Evolutionary conservation across 2,329 filamentous ascomycete species (phyloP), one percentile per base, ranked within the genome.

Genomic region (Sarocladium oryzae): DNA sequence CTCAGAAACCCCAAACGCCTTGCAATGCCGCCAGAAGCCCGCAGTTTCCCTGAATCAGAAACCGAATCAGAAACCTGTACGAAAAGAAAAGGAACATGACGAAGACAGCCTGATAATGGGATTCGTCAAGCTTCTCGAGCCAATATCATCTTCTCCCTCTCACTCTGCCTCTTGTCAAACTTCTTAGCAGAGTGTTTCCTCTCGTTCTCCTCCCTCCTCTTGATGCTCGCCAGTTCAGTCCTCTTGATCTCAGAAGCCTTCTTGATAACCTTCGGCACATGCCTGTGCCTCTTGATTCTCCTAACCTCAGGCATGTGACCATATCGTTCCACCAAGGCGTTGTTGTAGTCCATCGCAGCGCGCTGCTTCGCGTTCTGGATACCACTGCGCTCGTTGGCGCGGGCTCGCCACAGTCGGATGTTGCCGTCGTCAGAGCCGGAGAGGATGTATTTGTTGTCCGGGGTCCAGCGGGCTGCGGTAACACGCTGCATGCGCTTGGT

Each of bases 401-500:
- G 83, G 30, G 90, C 83, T 56, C 93, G 82, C 93, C 93, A 99
- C 33, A 99, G 73, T 32, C 92, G 70, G 50, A 77, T 78, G 65
- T 96, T 96, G 56, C 93, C 93, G 65, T 97, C 93, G 65, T 97
- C 93, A 13, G 87, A 93, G 38, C 92, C 93, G 4, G 87, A 90
- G 43, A 99, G 78, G 20, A 99, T 72, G 66, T 95, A 99, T 60
- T 88, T 88, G 57, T 86, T 85, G 66, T 99, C 93, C 5, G 90
- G 88, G 0, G 90, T 93, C 78, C 88, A 97, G 55, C 81, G 82
- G 45, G 84, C 84, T 9, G 86, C 85, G 72, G 95, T 95, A 52
- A 96, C 90, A 59, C 92, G 82, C 73, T 97, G 92, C 92, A 96
- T 96, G 56, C 93, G 84, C 71, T 96, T 95, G 16, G 93, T 97